Base-by-base conservation (phyloP, 768 basidiomycete genomes). In the Suillus variegatus region DNA sequence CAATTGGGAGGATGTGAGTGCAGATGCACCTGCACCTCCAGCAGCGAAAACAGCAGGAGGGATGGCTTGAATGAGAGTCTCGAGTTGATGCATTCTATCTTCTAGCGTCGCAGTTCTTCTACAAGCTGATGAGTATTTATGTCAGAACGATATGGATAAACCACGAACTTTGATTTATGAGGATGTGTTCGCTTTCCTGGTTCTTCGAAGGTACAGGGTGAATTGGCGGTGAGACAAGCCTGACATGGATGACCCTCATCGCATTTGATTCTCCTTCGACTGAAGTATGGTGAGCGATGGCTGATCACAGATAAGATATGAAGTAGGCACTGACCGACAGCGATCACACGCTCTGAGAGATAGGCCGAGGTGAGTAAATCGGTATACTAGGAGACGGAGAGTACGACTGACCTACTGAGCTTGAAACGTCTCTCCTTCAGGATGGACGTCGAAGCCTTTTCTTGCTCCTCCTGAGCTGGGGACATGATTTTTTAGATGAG, bases 201-300 rank as follows among this genome's bases (percentile, higher is more conserved):
- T 76, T 94, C 93, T 76, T 94, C 93, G 71, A 94, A 94, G 0
- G 93, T 94, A 68, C 93, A 94, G 9, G 90, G 80, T 3, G 92
- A 92, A 71, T 84, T 90, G 13, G 92, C 90, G 7, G 89, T 88
- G n/a, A 93, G 77, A 75, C 93, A 94, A 14, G 92, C 91, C 77
- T 94, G 91, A 75, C 92, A 94, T 41, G 93, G 93, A 72, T 93
- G 92, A 0, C 93, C 93, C 74, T 94, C 93, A 70, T 94, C 93
- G 73, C 93, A 94, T 71, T 92, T 92, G 74, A 94, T 94, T 72
- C 93, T 81, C 71, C 93, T 82, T 62, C 92, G 90, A 22, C 92
- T 94, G 69, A 7, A 56, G 35, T 8, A 60, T 40, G 3, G 25
- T 56, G 35, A 49, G 58, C 14, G 46, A 28, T 20, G 18, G 60